These are phyloP conservation scores for Sugiyamaella neomexicana DNA, from an alignment of 1,139 yeast genomes.

Conservation along the genomic window DNA sequence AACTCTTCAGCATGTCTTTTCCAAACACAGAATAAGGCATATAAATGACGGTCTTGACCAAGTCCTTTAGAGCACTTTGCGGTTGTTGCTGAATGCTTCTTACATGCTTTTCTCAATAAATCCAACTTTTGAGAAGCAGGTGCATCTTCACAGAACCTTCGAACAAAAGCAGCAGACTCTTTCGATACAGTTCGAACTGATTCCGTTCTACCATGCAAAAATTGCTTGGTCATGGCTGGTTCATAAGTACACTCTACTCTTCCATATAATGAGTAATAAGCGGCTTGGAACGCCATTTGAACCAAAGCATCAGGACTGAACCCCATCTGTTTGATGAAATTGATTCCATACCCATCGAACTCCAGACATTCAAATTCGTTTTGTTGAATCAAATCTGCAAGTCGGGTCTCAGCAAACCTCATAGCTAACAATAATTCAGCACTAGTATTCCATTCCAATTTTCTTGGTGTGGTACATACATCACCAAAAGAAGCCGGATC, in stretches of 20 bases:
- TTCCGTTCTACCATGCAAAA: slow-evolving; percentile 88
- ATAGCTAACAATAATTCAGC: slow-evolving; percentile 74
- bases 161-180: slow-evolving; percentile 78
- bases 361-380: slow-evolving; percentile 84
- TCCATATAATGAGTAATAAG: slow-evolving; percentile 89
- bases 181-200: slow-evolving; percentile 82
- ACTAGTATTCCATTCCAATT: slow-evolving; percentile 85
- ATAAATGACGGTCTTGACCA: slow-evolving; percentile 89
- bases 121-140: slow-evolving; percentile 62
- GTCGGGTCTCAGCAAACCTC: slow-evolving; percentile 87
- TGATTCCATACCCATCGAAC: slow-evolving; percentile 73
- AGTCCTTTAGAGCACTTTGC: slow-evolving; percentile 68
- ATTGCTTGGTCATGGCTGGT: slow-evolving; percentile 92
- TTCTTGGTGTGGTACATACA: slow-evolving; percentile 63
- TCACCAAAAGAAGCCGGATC: slow-evolving; percentile 47
- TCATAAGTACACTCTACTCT: slow-evolving; percentile 92
- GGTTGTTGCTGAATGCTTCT: slow-evolving; percentile 66
- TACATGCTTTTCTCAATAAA: slow-evolving; percentile 65
- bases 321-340: slow-evolving; percentile 78
- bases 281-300: slow-evolving; percentile 93
- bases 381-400: slow-evolving; percentile 83
- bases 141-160: slow-evolving; percentile 77
- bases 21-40: slow-evolving; percentile 88
- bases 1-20: slow-evolving; percentile 60
- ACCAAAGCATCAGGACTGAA: slow-evolving; percentile 93